phyloP scores from a whole-genome alignment of 2,329 filamentous ascomycete genomes.

The Scedosporium minutisporum region DNA sequence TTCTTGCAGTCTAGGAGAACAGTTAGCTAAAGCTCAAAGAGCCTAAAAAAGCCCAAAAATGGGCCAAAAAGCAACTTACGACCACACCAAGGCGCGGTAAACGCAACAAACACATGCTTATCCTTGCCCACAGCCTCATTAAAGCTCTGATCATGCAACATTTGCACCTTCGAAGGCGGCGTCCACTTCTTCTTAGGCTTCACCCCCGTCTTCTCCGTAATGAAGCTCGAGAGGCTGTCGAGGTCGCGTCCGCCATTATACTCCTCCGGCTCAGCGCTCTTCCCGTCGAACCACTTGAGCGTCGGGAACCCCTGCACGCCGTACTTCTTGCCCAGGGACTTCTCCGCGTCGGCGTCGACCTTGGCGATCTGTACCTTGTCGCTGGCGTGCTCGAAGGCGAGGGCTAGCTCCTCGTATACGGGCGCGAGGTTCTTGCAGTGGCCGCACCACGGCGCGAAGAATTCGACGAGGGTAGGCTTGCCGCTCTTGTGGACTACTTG shows the following conservation, averaged over 20 bases:
- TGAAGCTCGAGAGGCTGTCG: constrained; percentile 71
- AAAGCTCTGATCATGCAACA: constrained; percentile 74
- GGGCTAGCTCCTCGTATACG: constrained; percentile 82
- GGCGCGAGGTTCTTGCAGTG: constrained; percentile 98
- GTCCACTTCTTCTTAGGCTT: constrained; percentile 69
- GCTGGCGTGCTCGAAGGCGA: constrained; percentile 60
- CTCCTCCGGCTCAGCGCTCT: constrained; percentile 73
- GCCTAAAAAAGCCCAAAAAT: not conserved
- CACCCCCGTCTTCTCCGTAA: constrained; percentile 77
- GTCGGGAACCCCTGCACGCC: constrained; percentile 93
- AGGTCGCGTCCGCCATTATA: constrained; percentile 83
- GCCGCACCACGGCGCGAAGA: constrained; percentile 97
- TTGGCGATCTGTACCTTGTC: constrained; percentile 80
- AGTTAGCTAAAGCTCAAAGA: not conserved
- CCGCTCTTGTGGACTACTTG: constrained; percentile 77
- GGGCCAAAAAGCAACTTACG: constrained; percentile 53
- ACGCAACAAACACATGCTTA: constrained; percentile 87
- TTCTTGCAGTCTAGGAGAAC: constrained; percentile 76
- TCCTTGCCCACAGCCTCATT: constrained; percentile 68
- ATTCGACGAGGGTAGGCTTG: constrained; percentile 93
- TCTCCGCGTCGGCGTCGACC: constrained; percentile 89
- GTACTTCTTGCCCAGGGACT: constrained; percentile 72
- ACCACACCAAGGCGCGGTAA: constrained; percentile 97
- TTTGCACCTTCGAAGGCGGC: constrained; percentile 64
- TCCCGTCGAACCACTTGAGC: constrained; percentile 95